phyloP scores from a whole-genome alignment of 805 yeast genomes.

The Starmerella riodocensis region DNA sequence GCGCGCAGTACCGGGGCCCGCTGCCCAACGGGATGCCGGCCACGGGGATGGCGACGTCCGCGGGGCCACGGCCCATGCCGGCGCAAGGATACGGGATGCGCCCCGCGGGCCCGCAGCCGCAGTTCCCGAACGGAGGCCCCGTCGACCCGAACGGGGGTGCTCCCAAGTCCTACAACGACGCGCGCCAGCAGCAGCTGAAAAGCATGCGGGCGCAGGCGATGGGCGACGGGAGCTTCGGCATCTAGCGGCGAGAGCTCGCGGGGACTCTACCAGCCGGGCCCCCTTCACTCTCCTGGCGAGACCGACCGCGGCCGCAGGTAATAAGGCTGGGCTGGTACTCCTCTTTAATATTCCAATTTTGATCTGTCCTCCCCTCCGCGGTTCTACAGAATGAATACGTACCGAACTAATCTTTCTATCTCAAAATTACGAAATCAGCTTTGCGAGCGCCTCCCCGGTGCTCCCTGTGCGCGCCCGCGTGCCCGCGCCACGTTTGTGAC shows the following conservation, averaged over 20 bases:
- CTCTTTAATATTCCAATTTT: not conserved
- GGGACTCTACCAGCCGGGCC: not conserved
- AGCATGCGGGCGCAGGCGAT: constrained; percentile 11
- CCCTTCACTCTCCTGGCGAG: not conserved
- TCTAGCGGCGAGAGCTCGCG: not conserved
- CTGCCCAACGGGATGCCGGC: not conserved
- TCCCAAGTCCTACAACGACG: constrained; percentile 11
- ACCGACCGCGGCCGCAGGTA: not conserved
- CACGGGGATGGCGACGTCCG: not conserved
- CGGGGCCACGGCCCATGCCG: constrained; percentile 1
- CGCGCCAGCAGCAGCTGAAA: constrained; percentile 12
- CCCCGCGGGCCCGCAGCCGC: not conserved
- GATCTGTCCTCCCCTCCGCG: not conserved
- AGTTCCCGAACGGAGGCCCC: not conserved
- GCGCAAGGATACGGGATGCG: not conserved
- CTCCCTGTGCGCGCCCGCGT: too few species aligned
- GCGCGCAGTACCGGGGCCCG: not conserved
- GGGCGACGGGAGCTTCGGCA: constrained; percentile 9
- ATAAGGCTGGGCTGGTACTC: not conserved
- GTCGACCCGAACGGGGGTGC: too few species aligned
- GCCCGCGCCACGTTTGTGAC: too few species aligned
- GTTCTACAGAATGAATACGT: not conserved
- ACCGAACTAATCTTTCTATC: not conserved
- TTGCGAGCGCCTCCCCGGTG: too few species aligned
- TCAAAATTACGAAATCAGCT: not conserved